These are phyloP conservation scores for Termitomyces sp. DNA, from an alignment of 768 basidiomycete genomes.

Conservation along the genomic window DNA sequence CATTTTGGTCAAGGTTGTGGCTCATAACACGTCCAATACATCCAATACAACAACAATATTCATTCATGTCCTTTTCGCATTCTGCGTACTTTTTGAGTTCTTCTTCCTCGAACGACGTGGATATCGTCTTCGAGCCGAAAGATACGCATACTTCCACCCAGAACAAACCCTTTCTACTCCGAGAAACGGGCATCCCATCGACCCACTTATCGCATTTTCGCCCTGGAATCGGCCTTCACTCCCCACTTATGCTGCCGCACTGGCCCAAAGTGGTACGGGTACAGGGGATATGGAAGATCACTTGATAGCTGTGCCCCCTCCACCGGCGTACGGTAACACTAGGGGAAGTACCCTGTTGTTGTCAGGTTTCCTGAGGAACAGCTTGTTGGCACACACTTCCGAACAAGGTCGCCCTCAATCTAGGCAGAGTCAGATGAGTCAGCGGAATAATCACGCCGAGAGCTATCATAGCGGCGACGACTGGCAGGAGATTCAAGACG, in stretches of 20 bases:
- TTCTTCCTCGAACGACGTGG: conserved; percentile 61
- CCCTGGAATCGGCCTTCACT: conserved; percentile 71
- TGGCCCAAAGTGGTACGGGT: conserved; percentile 62
- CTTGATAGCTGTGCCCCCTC: conserved; percentile 61
- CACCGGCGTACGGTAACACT: conserved; percentile 74
- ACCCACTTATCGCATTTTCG: conserved; percentile 38
- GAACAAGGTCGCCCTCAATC: conserved; percentile 29
- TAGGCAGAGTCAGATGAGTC: conserved; percentile 25
- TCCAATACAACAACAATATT: conserved; percentile 37
- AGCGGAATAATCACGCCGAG: conserved; percentile 35
- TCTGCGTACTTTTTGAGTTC: conserved; percentile 45
- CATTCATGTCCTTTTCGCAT: conserved; percentile 57
- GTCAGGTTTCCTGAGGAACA: conserved; percentile 43
- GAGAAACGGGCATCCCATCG: conserved; percentile 20
- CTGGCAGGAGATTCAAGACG: conserved; percentile 51
- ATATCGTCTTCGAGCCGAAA: conserved; percentile 62
- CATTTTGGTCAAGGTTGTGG: conserved; percentile 25
- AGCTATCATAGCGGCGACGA: conserved; percentile 51
- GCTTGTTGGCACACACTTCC: conserved; percentile 39
- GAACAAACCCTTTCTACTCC: conserved; percentile 48
- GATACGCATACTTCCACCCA: conserved; percentile 53
- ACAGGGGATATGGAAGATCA: conserved; percentile 76
- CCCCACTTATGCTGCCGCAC: conserved; percentile 65
- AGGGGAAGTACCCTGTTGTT: conserved; percentile 63
- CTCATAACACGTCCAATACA: background rate